Conservation (phyloP, 805 yeast species). For the Metschnikowia baotianmanensis region DNA sequence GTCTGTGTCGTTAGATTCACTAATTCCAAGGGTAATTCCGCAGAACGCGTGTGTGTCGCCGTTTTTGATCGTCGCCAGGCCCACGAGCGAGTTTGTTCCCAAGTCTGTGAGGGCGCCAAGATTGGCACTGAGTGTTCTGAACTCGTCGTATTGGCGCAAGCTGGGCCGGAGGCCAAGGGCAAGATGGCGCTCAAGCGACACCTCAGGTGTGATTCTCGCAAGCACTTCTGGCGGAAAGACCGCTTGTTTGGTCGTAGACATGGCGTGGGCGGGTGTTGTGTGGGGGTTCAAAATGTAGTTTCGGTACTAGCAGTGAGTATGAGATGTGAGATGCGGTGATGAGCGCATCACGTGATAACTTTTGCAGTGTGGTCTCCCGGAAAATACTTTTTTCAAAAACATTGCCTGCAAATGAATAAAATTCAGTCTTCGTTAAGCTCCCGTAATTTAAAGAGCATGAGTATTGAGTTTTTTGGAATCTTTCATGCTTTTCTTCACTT, state of each 20-base stretch:
- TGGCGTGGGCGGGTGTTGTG: not conserved
- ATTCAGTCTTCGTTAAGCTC: no score
- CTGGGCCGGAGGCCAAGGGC: conserved; percentile 75
- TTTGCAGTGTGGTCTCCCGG: no score
- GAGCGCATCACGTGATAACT: not conserved
- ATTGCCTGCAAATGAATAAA: no score
- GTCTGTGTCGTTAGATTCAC: conserved; percentile 47
- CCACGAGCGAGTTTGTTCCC: conserved; percentile 43
- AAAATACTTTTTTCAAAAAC: no score
- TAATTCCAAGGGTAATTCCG: conserved; percentile 63
- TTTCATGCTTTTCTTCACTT: no score
- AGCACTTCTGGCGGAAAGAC: conserved; percentile 79
- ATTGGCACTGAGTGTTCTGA: conserved; percentile 49
- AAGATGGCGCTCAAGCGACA: conserved; percentile 76
- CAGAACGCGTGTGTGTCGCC: conserved; percentile 77
- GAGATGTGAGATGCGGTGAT: not conserved
- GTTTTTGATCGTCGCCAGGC: conserved; percentile 64
- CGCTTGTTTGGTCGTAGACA: conserved; percentile 26
- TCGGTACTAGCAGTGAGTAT: no score
- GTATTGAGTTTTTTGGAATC: no score
- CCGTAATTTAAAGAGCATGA: no score
- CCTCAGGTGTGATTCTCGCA: conserved; percentile 81
- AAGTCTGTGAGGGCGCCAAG: conserved; percentile 37
- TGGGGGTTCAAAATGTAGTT: not conserved
- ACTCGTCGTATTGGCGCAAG: conserved; percentile 67